phyloP scores from a whole-genome alignment of 495 filamentous ascomycete genomes.

The Penicillium goetzii region DNA sequence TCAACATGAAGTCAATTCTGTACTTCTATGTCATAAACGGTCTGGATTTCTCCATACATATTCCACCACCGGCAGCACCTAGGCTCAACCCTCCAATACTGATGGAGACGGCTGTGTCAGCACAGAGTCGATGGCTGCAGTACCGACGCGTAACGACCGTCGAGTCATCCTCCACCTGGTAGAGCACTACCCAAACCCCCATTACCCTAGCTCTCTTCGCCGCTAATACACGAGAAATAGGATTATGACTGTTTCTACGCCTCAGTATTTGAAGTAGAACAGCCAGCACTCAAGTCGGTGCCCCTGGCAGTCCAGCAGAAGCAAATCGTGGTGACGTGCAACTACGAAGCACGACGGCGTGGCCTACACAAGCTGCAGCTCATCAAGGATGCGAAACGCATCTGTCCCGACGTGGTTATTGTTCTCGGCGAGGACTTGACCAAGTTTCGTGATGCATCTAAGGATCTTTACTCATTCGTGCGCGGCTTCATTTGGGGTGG shows the following conservation, averaged over 20 bases:
- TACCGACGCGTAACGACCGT: conserved; percentile 59
- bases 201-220: background rate
- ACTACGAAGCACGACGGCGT: conserved; percentile 79
- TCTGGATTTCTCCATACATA: background rate
- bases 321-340: conserved; percentile 92
- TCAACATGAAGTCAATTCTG: background rate
- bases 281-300: conserved; percentile 69
- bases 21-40: no score
- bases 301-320: conserved; percentile 83
- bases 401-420: conserved; percentile 83
- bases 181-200: conserved; percentile 28
- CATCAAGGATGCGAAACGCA: conserved; percentile 76
- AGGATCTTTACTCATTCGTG: conserved; percentile 72
- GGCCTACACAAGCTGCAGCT: conserved; percentile 84
- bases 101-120: conserved; percentile 19
- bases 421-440: conserved; percentile 86
- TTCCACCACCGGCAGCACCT: background rate
- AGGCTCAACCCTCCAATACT: background rate
- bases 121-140: conserved; percentile 38
- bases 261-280: conserved; percentile 80
- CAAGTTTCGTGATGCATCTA: conserved; percentile 82
- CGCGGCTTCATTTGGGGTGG: conserved; percentile 72
- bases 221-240: conserved; percentile 41
- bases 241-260: conserved; percentile 97
- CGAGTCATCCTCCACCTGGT: conserved; percentile 85